These are phyloP conservation scores for Ogataea glucozyma DNA, from an alignment of 805 yeast species.

Conservation along the genomic window DNA sequence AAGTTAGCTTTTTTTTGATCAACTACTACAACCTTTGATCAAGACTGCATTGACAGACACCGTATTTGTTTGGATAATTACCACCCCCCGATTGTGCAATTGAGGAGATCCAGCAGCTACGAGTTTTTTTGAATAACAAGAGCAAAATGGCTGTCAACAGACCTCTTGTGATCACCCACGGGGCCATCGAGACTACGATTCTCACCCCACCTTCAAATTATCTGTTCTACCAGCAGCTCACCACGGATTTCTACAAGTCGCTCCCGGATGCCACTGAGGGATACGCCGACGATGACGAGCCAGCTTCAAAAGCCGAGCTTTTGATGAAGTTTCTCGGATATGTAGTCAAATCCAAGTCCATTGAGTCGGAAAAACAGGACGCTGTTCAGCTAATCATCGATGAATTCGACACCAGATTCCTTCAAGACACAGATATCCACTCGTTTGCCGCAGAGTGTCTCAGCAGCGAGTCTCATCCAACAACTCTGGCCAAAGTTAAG, in stretches of 20 bases:
- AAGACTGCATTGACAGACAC: no score
- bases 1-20: no score
- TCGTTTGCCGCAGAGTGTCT: constrained; percentile 76
- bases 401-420: constrained; percentile 83
- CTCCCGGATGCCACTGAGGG: constrained; percentile 84
- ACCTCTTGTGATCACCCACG: constrained; percentile 83
- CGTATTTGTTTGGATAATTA: constrained; percentile 6
- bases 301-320: constrained; percentile 81
- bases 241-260: constrained; percentile 77
- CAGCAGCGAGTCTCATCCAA: constrained; percentile 57
- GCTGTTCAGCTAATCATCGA: constrained; percentile 67
- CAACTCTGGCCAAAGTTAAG: constrained; percentile 71
- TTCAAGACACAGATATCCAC: constrained; percentile 81
- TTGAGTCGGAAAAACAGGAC: constrained; percentile 42
- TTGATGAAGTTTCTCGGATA: constrained; percentile 82
- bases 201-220: constrained; percentile 82
- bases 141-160: constrained; percentile 43
- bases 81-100: constrained; percentile 6
- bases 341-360: constrained; percentile 38
- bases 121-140: constrained; percentile 4
- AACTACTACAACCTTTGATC: no score
- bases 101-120: constrained; percentile 9
- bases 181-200: constrained; percentile 83
- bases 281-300: constrained; percentile 83
- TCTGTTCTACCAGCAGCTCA: constrained; percentile 80